phyloP scores from a whole-genome alignment of 2,329 filamentous ascomycete genomes.

The Claviceps maximensis region DNA sequence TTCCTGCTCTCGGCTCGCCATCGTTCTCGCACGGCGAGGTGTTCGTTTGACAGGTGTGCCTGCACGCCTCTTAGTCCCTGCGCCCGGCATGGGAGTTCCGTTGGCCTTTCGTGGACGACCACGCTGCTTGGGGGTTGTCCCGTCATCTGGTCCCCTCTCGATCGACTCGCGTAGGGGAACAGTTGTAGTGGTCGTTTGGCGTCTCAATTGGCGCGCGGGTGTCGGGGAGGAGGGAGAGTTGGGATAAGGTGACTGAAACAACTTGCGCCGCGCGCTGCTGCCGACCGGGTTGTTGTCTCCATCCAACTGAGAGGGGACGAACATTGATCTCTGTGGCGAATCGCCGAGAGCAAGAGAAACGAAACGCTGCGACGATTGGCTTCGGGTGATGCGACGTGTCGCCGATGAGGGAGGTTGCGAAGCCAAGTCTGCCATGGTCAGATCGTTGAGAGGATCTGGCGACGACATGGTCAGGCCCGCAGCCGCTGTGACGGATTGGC shows the following conservation, averaged over 20 bases:
- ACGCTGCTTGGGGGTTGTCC: conserved; percentile 27
- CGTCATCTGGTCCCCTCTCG: conserved; percentile 18
- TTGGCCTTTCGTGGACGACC: conserved; percentile 36
- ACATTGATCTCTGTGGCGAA: conserved; percentile 43
- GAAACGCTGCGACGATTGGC: conserved; percentile 26
- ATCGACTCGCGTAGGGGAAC: conserved; percentile 35
- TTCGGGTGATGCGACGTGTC: conserved; percentile 30
- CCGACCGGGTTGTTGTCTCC: conserved; percentile 13
- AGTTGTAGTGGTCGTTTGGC: conserved; percentile 32
- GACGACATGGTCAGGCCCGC: conserved; percentile 30
- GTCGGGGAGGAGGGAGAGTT: conserved; percentile 23
- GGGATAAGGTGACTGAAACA: conserved; percentile 32
- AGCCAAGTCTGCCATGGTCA: conserved; percentile 18
- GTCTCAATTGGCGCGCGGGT: conserved; percentile 19
- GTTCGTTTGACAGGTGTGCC: conserved; percentile 29
- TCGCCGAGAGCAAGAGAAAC: conserved; percentile 17
- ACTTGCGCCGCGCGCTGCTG: conserved; percentile 22
- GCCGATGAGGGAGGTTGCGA: conserved; percentile 23
- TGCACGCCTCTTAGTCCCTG: conserved; percentile 30
- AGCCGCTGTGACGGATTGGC: conserved; percentile 7
- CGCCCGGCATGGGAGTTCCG: conserved; percentile 35
- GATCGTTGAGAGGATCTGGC: conserved; percentile 36
- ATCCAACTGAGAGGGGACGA: conserved; percentile 40
- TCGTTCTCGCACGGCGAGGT: conserved; percentile 20
- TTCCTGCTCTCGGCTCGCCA: conserved; percentile 16